Conservation (phyloP, 1,139 yeast genomes). For the Pichia sp. region DNA sequence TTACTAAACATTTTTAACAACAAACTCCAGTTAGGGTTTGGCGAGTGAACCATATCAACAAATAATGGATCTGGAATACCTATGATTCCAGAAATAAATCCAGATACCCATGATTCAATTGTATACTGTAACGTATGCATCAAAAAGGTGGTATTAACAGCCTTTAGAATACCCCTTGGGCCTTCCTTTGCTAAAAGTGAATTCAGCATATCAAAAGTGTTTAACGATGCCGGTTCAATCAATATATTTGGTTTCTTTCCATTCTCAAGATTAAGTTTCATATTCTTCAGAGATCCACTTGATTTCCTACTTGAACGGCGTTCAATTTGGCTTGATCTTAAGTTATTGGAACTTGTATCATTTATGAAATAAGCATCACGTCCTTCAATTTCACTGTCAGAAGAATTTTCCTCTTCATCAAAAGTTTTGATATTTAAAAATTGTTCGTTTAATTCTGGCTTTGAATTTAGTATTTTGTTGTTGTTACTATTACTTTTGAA, state of each 20-base stretch:
- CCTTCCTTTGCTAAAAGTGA: slow-evolving; percentile 74
- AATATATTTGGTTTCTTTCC: slow-evolving; percentile 15
- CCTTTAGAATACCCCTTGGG: slow-evolving; percentile 77
- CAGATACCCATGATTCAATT: slow-evolving; percentile 87
- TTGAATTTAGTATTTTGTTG: too few species aligned
- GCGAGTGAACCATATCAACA: slow-evolving; percentile 74
- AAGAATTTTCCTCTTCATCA: slow-evolving; percentile 16
- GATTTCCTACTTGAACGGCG: slow-evolving; percentile 20
- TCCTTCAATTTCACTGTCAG: slow-evolving; percentile 31
- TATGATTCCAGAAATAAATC: slow-evolving; percentile 72
- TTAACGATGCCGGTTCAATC: slow-evolving; percentile 57
- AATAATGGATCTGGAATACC: slow-evolving; percentile 90
- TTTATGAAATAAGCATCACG: slow-evolving; percentile 40
- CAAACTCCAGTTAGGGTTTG: slow-evolving; percentile 66
- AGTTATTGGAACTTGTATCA: slow-evolving; percentile 17
- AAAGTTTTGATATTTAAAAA: too few species aligned
- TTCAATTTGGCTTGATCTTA: slow-evolving; percentile 26
- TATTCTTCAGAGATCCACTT: slow-evolving; percentile 4
- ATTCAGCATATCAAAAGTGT: slow-evolving; percentile 65
- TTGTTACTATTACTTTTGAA: slow-evolving; percentile 19
- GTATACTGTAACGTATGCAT: slow-evolving; percentile 71
- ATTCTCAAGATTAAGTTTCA: background rate
- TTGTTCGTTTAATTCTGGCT: background rate
- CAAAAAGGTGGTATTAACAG: slow-evolving; percentile 79
- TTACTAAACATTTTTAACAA: slow-evolving; percentile 65